Conservation (phyloP, 1,284 basidiomycete species). For the Acaromyces ingoldii region DNA sequence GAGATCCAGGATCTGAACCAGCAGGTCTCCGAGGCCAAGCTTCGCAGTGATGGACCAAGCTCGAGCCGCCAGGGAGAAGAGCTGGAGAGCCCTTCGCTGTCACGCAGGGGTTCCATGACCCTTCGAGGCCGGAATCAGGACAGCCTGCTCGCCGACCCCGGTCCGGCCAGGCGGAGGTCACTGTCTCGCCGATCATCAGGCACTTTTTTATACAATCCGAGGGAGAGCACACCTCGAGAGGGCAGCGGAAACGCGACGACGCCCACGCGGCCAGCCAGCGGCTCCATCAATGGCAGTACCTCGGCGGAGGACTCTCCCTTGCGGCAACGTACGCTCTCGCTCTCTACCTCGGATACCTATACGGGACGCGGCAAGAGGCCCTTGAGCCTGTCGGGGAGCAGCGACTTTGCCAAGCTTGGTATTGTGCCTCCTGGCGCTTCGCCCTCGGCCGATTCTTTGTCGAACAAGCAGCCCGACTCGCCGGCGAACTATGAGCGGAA, state of each 20-base stretch:
- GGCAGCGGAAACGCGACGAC: not conserved
- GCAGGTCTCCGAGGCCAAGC: constrained; percentile 35
- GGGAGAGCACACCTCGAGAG: constrained; percentile 5
- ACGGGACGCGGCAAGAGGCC: constrained; percentile 10
- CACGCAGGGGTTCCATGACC: constrained; percentile 3
- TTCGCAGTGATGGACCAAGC: constrained; percentile 24
- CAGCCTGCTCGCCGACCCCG: constrained; percentile 28
- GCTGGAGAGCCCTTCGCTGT: constrained; percentile 6
- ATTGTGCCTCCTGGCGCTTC: not conserved
- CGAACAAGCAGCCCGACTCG: too few relatives aligned
- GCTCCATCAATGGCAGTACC: not conserved
- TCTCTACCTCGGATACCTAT: constrained; percentile 34
- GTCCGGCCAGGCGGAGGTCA: constrained; percentile 16
- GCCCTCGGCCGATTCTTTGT: not conserved
- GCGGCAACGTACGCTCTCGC: constrained; percentile 28
- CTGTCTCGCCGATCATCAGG: constrained; percentile 36
- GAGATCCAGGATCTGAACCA: constrained; percentile 72
- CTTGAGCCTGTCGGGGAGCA: not conserved
- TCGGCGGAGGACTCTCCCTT: constrained; percentile 2
- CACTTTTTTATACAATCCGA: constrained; percentile 41
- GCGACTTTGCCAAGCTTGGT: constrained; percentile 1
- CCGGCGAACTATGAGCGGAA: constrained; percentile 41
- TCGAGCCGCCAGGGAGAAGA: constrained; percentile 18
- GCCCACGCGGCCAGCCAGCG: not conserved
- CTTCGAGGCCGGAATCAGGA: too few relatives aligned